Percentiles rank a stretch among this genome's conserved stretches.
Evolutionary conservation across 2,329 filamentous ascomycete species (phyloP).

Genomic region (Trichoderma gracile): DNA sequence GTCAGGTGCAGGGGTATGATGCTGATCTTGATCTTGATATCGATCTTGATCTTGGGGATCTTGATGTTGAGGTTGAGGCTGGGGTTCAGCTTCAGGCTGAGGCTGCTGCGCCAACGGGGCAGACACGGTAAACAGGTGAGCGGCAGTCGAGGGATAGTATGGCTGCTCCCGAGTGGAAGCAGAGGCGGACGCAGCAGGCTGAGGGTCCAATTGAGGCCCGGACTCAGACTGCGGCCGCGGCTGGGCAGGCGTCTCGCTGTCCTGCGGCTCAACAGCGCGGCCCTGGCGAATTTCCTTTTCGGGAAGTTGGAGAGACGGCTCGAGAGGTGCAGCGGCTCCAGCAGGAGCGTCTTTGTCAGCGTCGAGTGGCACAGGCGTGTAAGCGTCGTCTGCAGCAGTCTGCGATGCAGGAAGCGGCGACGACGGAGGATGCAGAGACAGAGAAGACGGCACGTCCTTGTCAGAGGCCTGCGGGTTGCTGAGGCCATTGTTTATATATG

Average conservation of each 20-base stretch:
- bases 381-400: background rate
- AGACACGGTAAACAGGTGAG: constrained; percentile 3
- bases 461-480: no score
- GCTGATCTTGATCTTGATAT: no score
- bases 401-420: no score
- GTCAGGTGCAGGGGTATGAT: no score
- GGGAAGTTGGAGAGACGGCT: constrained; percentile 18
- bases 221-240: background rate
- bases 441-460: no score
- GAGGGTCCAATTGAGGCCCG: background rate
- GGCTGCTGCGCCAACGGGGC: background rate
- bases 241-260: background rate
- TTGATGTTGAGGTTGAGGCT: background rate
- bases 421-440: no score
- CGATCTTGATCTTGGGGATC: background rate
- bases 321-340: constrained; percentile 1
- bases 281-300: constrained; percentile 17
- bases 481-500: no score
- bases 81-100: background rate
- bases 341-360: background rate
- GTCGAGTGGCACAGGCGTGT: constrained; percentile 6
- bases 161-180: background rate
- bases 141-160: constrained; percentile 19
- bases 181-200: background rate
- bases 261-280: background rate